Conservation (phyloP, 495 filamentous ascomycete genomes). For the Penicillium goetzii region DNA sequence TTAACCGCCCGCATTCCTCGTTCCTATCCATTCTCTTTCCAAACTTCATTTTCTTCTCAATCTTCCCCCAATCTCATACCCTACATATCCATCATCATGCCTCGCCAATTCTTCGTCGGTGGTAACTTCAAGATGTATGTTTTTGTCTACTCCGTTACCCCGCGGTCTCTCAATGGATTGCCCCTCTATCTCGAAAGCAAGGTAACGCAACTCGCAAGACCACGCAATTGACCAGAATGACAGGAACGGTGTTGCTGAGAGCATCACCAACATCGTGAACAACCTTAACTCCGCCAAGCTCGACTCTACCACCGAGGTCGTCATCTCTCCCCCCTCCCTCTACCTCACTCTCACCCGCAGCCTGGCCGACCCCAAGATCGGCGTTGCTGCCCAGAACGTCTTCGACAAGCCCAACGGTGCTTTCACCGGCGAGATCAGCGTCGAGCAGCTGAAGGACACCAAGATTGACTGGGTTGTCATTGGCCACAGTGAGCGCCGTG, state of each 20-base stretch:
- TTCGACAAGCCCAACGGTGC: slow-evolving; percentile 96
- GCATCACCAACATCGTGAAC: slow-evolving; percentile 84
- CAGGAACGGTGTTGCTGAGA: slow-evolving; percentile 90
- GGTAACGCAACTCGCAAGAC: slow-evolving; percentile 5
- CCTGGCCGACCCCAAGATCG: slow-evolving; percentile 67
- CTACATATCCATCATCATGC: slow-evolving; percentile 58
- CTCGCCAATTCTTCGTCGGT: slow-evolving; percentile 98
- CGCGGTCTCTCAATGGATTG: slow-evolving; percentile 26
- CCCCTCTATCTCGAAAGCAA: slow-evolving; percentile 23
- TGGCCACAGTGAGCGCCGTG: slow-evolving; percentile 91
- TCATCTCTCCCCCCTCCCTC: slow-evolving; percentile 86
- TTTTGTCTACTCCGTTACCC: slow-evolving; percentile 16
- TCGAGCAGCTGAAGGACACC: slow-evolving; percentile 84
- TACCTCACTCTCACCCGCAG: slow-evolving; percentile 87
- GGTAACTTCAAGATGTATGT: slow-evolving; percentile 98
- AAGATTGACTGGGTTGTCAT: slow-evolving; percentile 86
- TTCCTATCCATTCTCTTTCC: slow-evolving; percentile 1
- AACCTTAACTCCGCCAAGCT: slow-evolving; percentile 78
- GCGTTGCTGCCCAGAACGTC: slow-evolving; percentile 92
- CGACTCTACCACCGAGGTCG: slow-evolving; percentile 68
- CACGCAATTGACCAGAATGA: slow-evolving; percentile 19
- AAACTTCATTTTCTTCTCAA: slow-evolving; percentile 21
- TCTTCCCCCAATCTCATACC: slow-evolving; percentile 12
- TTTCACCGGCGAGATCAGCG: slow-evolving; percentile 95
- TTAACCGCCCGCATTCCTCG: slow-evolving; percentile 19